Evolutionary conservation across 1,139 yeast genomes (phyloP), one percentile per base, ranked within the genome.

Genomic region (Nakaseomyces bracarensis): DNA sequence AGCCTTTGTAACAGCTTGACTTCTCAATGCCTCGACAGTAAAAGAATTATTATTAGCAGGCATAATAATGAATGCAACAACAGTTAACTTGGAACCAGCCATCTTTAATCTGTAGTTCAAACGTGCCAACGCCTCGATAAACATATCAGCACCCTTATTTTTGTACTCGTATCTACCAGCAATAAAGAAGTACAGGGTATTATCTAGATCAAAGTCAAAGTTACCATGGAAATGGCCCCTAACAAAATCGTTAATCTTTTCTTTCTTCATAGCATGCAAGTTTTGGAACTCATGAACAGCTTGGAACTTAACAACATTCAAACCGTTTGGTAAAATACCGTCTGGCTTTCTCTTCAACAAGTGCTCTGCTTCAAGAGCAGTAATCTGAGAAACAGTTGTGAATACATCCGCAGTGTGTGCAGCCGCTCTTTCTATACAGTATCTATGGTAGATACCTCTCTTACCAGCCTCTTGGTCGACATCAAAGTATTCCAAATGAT

Each of bases 201-300:
- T 85, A 45, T 89, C 96, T 54, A 89, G 74, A 57, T 86, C 95
- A 63, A 89, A 89, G 65, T 89, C 95, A 60, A 85, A 82, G 64
- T 87, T 89, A 43, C 97, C 97, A 63, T 89, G 89, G 67, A 89
- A 89, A 63, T 89, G 97, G 49, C 97, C 97, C 53, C 94, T 79
- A 47, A 89, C 82, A 61, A 89, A 89, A 60, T 89, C 96, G 58
- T 86, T 82, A 60, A 89, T 87, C 62, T 85, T 86, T 43, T 79
- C 95, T 71, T 89, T 89, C 63, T 82, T 80, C 51, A 80, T 67
- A 21, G 95, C 96, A 67, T 89, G 97, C 65, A 89, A 71, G 65
- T 89, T 89, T 66, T 89, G 97, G 69, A 89, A 89, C 67, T 89
- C 97, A 64, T 89, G 97, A 51, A 89, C 95, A 1, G 97, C 96